Evolutionary conservation across 2,329 filamentous ascomycete genomes (phyloP).

Genomic region (Aspergillus brasiliensis): DNA sequence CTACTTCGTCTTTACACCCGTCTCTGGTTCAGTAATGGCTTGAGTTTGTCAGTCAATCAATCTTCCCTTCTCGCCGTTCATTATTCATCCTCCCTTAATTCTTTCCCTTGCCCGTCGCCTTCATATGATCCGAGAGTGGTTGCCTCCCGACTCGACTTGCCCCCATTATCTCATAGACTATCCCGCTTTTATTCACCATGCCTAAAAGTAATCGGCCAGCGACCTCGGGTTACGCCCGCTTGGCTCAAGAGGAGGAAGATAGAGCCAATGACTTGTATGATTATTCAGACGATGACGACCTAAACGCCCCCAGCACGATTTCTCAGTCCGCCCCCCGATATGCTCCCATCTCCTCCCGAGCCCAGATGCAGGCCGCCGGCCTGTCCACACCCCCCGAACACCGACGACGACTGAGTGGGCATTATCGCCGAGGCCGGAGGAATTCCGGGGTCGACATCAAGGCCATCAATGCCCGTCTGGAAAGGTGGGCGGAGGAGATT

Average conservation of each 20-base stretch:
- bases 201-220: slow-evolving; percentile 65
- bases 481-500: slow-evolving; percentile 97
- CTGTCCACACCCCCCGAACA: slow-evolving; percentile 42
- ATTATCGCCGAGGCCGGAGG: slow-evolving; percentile 61
- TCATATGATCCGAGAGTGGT: slow-evolving; percentile 12
- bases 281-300: slow-evolving; percentile 70
- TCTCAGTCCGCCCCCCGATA: slow-evolving; percentile 62
- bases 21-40: slow-evolving; percentile 1
- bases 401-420: slow-evolving; percentile 51
- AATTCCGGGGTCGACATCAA: slow-evolving; percentile 95
- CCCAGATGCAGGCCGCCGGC: slow-evolving; percentile 54
- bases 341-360: slow-evolving; percentile 56
- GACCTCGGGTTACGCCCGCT: slow-evolving; percentile 81
- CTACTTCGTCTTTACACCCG: slow-evolving; percentile 1
- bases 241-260: slow-evolving; percentile 75
- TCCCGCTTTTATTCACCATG: slow-evolving; percentile 53
- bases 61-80: slow-evolving; percentile 3
- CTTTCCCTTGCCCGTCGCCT: slow-evolving; percentile 4
- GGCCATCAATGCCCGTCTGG: slow-evolving; percentile 92
- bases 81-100: slow-evolving; percentile 4
- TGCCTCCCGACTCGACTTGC: slow-evolving; percentile 13
- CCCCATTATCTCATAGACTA: slow-evolving; percentile 15
- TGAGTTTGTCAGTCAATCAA: not conserved
- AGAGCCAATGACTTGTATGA: slow-evolving; percentile 53
- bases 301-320: slow-evolving; percentile 57